Conservation (phyloP, 73 alveolate genomes). For the Effrenium voratum region DNA sequence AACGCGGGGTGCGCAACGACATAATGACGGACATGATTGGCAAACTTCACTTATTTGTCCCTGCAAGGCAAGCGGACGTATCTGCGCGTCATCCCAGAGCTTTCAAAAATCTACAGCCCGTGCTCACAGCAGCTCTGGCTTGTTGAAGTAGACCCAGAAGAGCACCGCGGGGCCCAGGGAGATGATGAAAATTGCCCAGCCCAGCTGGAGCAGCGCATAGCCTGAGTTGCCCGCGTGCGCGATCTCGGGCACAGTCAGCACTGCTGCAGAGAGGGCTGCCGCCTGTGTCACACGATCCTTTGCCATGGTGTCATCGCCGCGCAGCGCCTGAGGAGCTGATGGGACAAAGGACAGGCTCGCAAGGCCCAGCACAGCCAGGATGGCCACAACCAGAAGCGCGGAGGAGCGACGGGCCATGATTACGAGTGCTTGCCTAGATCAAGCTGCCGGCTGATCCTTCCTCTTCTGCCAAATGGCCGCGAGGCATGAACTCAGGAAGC, state of each 20-base stretch:
- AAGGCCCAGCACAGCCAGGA: slow-evolving; percentile 37
- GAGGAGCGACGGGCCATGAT: slow-evolving; percentile 69
- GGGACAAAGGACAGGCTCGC: slow-evolving; percentile 21
- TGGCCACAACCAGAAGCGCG: slow-evolving; percentile 39
- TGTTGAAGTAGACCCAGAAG: slow-evolving; percentile 92
- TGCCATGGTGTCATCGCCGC: slow-evolving; percentile 23
- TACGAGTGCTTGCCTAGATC: too few species aligned
- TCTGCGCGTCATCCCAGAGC: neutral
- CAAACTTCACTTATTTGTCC: neutral
- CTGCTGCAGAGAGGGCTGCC: slow-evolving; percentile 52
- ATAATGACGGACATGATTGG: neutral
- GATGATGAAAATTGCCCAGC: slow-evolving; percentile 92
- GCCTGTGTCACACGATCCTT: slow-evolving; percentile 58
- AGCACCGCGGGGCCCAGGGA: slow-evolving; percentile 93
- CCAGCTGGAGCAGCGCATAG: slow-evolving; percentile 90
- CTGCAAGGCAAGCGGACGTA: neutral
- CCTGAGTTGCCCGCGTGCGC: slow-evolving; percentile 74
- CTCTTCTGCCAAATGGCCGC: too few species aligned
- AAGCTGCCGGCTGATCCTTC: too few species aligned
- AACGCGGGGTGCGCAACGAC: neutral
- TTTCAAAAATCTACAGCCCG: slow-evolving; percentile 21
- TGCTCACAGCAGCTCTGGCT: slow-evolving; percentile 93
- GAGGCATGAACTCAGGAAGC: too few species aligned
- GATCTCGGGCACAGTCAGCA: slow-evolving; percentile 54
- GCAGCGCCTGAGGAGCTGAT: slow-evolving; percentile 32